Evolutionary conservation across 352 stramenopile species (phyloP).

Genomic region (Phytophthora citrophthora): DNA sequence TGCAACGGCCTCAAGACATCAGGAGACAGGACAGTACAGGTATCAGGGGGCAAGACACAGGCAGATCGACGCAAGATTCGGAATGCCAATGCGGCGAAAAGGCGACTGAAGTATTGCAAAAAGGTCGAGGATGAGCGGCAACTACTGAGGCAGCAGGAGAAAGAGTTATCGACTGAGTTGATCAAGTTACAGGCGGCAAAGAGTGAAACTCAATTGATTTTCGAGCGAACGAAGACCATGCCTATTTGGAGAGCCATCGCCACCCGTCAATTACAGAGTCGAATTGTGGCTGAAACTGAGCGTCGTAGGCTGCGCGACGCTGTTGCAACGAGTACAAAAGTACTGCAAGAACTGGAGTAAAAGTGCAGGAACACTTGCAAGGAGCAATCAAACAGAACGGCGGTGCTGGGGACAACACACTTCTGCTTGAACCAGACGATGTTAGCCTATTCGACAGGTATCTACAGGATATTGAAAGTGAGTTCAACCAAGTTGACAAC

Average conservation of each 20-base stretch:
- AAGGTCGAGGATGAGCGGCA: constrained; percentile 16
- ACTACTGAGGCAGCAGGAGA: constrained; percentile 2
- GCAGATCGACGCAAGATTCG: constrained; percentile 1
- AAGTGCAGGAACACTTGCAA: constrained; percentile 9
- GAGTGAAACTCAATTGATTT: background rate
- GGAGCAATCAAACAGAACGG: background rate
- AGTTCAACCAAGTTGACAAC: constrained; percentile 11
- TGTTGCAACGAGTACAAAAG: constrained; percentile 7
- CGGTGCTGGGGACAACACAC: too few species aligned
- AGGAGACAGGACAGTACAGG: too few species aligned
- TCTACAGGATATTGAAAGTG: constrained; percentile 13
- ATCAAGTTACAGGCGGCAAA: constrained; percentile 1
- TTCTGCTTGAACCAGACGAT: too few species aligned
- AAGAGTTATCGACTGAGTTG: background rate
- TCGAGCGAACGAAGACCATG: background rate
- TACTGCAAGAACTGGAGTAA: constrained; percentile 16
- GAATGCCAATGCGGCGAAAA: constrained; percentile 20
- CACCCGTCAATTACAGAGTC: constrained; percentile 17
- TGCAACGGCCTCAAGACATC: background rate
- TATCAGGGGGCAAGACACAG: background rate
- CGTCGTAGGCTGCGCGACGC: constrained; percentile 7
- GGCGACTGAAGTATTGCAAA: constrained; percentile 17
- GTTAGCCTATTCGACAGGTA: constrained; percentile 21
- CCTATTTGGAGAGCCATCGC: constrained; percentile 24
- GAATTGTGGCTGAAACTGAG: constrained; percentile 16